phyloP scores from a whole-genome alignment of 768 basidiomycete species.

The Kondoa malvinella region DNA sequence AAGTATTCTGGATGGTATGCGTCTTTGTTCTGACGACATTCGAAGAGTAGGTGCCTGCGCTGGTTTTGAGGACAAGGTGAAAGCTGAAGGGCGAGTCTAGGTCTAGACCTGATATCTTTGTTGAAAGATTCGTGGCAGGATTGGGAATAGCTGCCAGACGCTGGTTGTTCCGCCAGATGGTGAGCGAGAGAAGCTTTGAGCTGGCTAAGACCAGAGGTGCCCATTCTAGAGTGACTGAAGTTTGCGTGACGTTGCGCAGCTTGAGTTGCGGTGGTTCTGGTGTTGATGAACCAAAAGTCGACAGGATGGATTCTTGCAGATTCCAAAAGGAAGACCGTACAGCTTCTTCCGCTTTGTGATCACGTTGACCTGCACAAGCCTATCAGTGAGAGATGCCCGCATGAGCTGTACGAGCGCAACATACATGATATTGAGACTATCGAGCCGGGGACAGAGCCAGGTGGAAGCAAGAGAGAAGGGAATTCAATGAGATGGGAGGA shows the following conservation, averaged over 20 bases:
- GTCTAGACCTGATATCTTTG: slow-evolving; percentile 28
- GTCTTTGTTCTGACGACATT: slow-evolving; percentile 68
- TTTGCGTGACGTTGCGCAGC: slow-evolving; percentile 90
- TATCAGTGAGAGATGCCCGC: slow-evolving; percentile 17
- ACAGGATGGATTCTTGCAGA: slow-evolving; percentile 62
- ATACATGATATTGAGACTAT: slow-evolving; percentile 94
- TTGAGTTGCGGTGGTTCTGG: slow-evolving; percentile 62
- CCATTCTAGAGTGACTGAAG: slow-evolving; percentile 93
- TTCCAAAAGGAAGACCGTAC: slow-evolving; percentile 67
- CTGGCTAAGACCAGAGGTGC: slow-evolving; percentile 65
- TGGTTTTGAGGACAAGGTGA: slow-evolving; percentile 82
- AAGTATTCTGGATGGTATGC: slow-evolving; percentile 88
- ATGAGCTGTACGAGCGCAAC: slow-evolving; percentile 43
- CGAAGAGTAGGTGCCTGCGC: slow-evolving; percentile 75
- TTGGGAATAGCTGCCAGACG: slow-evolving; percentile 72
- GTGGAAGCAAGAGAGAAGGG: slow-evolving; percentile 82
- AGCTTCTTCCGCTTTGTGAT: slow-evolving; percentile 60
- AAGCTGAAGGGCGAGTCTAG: slow-evolving; percentile 62
- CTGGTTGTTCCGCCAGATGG: slow-evolving; percentile 81
- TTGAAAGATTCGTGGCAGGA: slow-evolving; percentile 65
- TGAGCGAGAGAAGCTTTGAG: slow-evolving; percentile 67
- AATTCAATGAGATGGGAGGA: slow-evolving; percentile 90
- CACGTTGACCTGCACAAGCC: slow-evolving; percentile 70
- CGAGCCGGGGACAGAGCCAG: slow-evolving; percentile 78
- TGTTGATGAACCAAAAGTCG: slow-evolving; percentile 49